phyloP scores from a whole-genome alignment of 257 asterid species.

The Nicotiana paniculata region DNA sequence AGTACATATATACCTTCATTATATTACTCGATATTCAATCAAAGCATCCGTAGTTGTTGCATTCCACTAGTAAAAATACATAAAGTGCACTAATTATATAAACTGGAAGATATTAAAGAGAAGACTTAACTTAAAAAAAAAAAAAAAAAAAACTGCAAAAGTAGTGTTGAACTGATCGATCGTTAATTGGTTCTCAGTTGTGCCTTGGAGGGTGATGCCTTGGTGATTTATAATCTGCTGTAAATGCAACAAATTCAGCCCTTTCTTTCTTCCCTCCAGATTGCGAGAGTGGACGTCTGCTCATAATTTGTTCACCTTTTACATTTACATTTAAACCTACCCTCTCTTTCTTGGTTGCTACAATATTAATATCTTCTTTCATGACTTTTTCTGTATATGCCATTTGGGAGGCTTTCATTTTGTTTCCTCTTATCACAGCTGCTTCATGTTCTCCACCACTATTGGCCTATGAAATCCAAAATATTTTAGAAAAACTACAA shows the following conservation, averaged over 20 bases:
- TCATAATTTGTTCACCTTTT: constrained; percentile 12
- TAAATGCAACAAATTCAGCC: constrained; percentile 40
- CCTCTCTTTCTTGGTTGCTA: background rate
- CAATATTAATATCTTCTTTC: background rate
- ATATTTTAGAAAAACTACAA: background rate
- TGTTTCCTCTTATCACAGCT: background rate
- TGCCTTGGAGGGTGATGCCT: constrained; percentile 64
- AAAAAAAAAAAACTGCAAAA: background rate
- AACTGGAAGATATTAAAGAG: background rate
- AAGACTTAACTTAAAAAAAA: background rate
- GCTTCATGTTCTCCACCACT: background rate
- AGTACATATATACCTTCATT: background rate
- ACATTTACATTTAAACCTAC: background rate
- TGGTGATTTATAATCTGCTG: constrained; percentile 62
- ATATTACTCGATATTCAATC: background rate
- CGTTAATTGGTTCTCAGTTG: constrained; percentile 23
- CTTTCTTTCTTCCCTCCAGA: constrained; percentile 19
- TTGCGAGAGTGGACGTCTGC: constrained; percentile 13
- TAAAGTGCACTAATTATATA: background rate
- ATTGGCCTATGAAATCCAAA: background rate
- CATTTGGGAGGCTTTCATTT: background rate
- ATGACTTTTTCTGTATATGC: background rate
- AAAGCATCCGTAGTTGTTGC: background rate
- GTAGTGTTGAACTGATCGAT: background rate
- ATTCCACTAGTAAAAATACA: background rate